Conservation (phyloP, 805 yeast genomes). For the Teunomyces kruisii region DNA sequence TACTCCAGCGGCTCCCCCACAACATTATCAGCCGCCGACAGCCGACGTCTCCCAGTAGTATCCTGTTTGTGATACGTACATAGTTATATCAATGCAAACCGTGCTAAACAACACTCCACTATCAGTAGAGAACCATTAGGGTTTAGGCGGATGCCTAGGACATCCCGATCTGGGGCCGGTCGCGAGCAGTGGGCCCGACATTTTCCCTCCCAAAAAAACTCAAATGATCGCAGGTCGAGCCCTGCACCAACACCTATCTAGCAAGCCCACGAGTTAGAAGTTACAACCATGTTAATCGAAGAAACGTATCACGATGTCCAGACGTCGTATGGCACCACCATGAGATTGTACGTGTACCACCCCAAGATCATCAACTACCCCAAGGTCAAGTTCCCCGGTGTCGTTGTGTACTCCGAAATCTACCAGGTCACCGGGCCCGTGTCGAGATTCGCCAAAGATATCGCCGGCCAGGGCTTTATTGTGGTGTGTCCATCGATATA, state of each 20-base stretch:
- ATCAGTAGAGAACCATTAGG: too few species aligned
- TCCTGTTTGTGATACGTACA: too few species aligned
- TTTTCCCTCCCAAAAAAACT: background rate
- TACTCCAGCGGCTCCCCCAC: too few species aligned
- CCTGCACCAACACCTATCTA: background rate
- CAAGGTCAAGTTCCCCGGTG: slow-evolving; percentile 79
- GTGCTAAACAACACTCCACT: too few species aligned
- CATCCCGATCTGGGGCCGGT: background rate
- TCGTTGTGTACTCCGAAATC: slow-evolving; percentile 74
- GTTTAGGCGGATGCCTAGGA: too few species aligned
- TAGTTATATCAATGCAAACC: too few species aligned
- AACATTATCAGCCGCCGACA: too few species aligned
- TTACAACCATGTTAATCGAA: slow-evolving; percentile 52
- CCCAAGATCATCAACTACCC: slow-evolving; percentile 75
- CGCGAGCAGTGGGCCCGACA: background rate
- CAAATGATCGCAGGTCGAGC: too few species aligned
- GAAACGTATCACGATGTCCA: slow-evolving; percentile 63
- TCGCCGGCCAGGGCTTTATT: slow-evolving; percentile 77
- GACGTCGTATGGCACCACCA: slow-evolving; percentile 64
- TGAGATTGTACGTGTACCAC: slow-evolving; percentile 64
- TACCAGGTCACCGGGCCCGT: slow-evolving; percentile 86
- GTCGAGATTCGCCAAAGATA: slow-evolving; percentile 69
- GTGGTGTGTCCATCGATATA: slow-evolving; percentile 79
- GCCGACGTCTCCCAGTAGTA: too few species aligned
- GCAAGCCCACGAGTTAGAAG: too few species aligned